Evolutionary conservation across 371 early-diverging fungal genomes (phyloP).

Genomic region (Rhizopus delemar): DNA sequence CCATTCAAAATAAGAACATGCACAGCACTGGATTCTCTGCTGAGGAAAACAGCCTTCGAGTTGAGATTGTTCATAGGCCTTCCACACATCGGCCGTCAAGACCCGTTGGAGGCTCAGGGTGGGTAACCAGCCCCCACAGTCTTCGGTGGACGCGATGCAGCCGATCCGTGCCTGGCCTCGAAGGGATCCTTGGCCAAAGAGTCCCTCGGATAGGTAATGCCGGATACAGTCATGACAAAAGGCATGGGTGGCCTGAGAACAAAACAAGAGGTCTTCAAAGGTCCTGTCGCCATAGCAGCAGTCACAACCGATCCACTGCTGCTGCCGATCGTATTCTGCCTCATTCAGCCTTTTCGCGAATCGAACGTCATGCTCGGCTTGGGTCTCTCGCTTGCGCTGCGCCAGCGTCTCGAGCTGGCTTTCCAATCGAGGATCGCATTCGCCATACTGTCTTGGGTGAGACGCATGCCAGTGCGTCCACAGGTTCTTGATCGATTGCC

Average conservation of each 20-base stretch:
- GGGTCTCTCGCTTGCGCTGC: conserved; percentile 18
- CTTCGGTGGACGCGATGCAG: conserved; percentile 44
- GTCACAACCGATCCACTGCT: conserved; percentile 53
- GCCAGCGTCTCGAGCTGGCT: conserved; percentile 34
- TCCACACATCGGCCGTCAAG: conserved; percentile 38
- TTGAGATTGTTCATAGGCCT: conserved; percentile 43
- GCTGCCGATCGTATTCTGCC: conserved; percentile 36
- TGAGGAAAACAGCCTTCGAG: conserved; percentile 38
- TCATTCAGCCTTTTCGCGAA: conserved; percentile 43
- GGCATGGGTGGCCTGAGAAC: conserved; percentile 55
- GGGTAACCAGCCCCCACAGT: conserved; percentile 39
- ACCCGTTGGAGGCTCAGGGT: conserved; percentile 26
- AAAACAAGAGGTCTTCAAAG: conserved; percentile 55
- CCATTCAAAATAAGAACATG: conserved; percentile 54
- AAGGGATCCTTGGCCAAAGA: conserved; percentile 62
- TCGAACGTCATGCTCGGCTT: conserved; percentile 27
- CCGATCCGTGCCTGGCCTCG: conserved; percentile 40
- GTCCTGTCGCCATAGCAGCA: conserved; percentile 59
- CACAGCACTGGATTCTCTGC: conserved; percentile 46
- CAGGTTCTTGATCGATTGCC: conserved; percentile 39
- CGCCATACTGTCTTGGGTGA: neutral
- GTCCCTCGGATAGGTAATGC: conserved; percentile 48
- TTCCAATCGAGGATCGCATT: conserved; percentile 17
- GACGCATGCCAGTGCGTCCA: conserved; percentile 33
- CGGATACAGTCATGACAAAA: conserved; percentile 55